A percentile compares a stretch with the other conserved stretches of the same genome.
phyloP scores from a whole-genome alignment of 2,329 filamentous ascomycete species.

The Cercospora zeae-maydis region DNA sequence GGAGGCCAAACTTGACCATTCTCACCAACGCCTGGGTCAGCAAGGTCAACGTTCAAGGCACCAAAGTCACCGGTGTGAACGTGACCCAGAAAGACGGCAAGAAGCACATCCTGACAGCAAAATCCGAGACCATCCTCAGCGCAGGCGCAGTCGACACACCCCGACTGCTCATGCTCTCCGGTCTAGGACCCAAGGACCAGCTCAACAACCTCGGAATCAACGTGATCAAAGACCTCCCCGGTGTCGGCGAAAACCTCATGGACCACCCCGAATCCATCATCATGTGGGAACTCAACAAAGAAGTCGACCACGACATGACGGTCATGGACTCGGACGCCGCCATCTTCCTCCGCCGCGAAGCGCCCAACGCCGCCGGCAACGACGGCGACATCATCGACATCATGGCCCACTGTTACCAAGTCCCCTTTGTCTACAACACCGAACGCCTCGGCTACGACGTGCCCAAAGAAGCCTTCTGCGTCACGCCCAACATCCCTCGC shows the following conservation, averaged over 20 bases:
- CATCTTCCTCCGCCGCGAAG: constrained; percentile 79
- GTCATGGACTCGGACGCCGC: constrained; percentile 90
- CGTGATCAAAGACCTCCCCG: constrained; percentile 58
- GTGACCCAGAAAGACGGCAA: constrained; percentile 61
- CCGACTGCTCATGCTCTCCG: constrained; percentile 56
- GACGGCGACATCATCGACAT: constrained; percentile 78
- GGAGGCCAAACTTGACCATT: constrained; percentile 77
- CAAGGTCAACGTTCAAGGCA: constrained; percentile 68
- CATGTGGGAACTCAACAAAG: constrained; percentile 75
- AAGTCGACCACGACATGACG: constrained; percentile 73
- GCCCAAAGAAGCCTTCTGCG: constrained; percentile 78
- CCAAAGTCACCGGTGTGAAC: constrained; percentile 69
- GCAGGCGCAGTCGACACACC: constrained; percentile 81
- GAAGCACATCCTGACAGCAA: constrained; percentile 56
- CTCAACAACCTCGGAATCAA: constrained; percentile 48
- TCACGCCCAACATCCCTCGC: constrained; percentile 87
- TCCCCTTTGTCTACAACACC: constrained; percentile 86
- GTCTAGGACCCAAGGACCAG: constrained; percentile 49
- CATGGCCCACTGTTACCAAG: constrained; percentile 98
- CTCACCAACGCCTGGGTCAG: constrained; percentile 86
- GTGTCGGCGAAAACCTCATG: constrained; percentile 61
- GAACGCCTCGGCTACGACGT: constrained; percentile 68
- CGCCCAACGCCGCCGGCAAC: constrained; percentile 61
- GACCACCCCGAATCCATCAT: constrained; percentile 66
- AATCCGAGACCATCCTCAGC: constrained; percentile 72